Evolutionary conservation across 345 rosid species (phyloP).

Genomic region (Murraya paniculata): DNA sequence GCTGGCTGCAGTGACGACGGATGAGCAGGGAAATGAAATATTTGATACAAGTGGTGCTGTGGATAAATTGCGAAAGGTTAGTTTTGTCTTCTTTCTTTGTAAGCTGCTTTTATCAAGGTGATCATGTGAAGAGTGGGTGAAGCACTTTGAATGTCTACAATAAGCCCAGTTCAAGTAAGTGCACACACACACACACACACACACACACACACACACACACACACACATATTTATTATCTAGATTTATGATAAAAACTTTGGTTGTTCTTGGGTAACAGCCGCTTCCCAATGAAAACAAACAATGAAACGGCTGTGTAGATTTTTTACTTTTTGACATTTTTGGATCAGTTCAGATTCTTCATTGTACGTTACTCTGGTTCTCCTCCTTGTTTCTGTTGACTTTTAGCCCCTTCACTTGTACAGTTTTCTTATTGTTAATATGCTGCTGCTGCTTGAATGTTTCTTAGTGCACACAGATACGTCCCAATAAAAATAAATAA

Average conservation of each 20-base stretch:
- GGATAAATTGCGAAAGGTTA: constrained; percentile 91
- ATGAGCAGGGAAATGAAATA: constrained; percentile 95
- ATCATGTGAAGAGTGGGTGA: constrained; percentile 6
- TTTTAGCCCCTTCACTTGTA: not conserved
- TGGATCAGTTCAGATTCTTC: not conserved
- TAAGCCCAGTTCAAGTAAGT: not conserved
- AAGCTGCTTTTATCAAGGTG: constrained; percentile 14
- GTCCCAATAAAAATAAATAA: not conserved
- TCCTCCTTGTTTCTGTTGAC: not conserved
- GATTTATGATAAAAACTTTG: not conserved
- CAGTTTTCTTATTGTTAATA: not conserved
- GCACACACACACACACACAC: not conserved
- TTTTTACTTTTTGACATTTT: not conserved
- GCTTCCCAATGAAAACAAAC: not conserved
- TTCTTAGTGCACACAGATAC: not conserved
- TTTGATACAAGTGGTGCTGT: constrained; percentile 97
- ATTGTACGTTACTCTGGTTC: not conserved
- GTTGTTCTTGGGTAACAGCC: not conserved
- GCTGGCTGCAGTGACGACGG: constrained; percentile 98
- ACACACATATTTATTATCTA: no score
- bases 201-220: not conserved
- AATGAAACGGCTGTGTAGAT: not conserved
- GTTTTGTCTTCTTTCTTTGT: constrained; percentile 26
- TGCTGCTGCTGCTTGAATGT: not conserved
- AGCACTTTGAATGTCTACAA: not conserved